Base-by-base conservation (phyloP, 345 rosid species). In the Eucalyptus sp. region DNA sequence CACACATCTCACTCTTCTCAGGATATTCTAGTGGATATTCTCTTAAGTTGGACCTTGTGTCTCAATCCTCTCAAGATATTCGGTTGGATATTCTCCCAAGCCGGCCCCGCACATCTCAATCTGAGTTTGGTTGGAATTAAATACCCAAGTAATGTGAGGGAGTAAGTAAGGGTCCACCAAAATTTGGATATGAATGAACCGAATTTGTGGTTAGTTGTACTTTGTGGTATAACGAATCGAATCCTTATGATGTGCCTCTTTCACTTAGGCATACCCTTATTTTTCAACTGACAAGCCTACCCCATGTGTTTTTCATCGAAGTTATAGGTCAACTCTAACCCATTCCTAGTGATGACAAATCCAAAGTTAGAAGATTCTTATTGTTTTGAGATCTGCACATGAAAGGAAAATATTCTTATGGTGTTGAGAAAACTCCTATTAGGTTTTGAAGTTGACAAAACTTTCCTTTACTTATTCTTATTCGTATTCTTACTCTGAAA, bases 41-140 rank as follows among this genome's bases (percentile, higher is more conserved):
- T 58, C 64, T 58, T 10, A 22, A 24, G 29, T 2, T 27, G n/a
- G 14, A 25, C 13, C n/a, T 5, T 5, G 7, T 13, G 14, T 25
- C 14, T 25, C 7, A 5, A 5, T 58, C 7, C n/a, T 25, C 13
- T 25, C 15, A 29, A 7, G 17, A 62, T 62, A 27, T 62, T 29
- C 37, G 9, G 7, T 14, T 6, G 37, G 17, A 62, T 29, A 62
- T 29, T 29, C 37, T n/a, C 71, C 13, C 14, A 25, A 27, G 14
- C 7, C 0, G 0, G 7, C n/a, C n/a, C 2, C 7, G 14, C n/a
- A 10, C n/a, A 13, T 25, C 2, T 64, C 37, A 7, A 14, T 29
- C 10, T 7, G 12, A 29, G 33, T 64, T 62, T 13, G 4, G 3
- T 62, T 62, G 4, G 18, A 12, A 11, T 25, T 9, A 58, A 1